Conservation (phyloP, 2,329 filamentous ascomycete genomes). For the Colletotrichum simmondsii region DNA sequence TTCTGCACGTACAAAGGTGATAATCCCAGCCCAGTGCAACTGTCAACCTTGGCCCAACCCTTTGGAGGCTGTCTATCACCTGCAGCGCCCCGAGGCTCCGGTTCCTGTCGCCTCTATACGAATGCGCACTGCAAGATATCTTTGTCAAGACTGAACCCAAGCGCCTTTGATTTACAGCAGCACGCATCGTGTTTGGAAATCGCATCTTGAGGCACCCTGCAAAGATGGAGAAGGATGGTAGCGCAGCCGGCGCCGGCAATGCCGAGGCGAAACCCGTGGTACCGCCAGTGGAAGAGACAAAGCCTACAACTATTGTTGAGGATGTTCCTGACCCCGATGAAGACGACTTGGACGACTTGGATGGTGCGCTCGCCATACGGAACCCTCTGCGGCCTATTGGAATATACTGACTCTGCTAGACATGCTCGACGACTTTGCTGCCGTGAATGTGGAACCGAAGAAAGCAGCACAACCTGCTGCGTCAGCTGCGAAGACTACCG, state of each 20-base stretch:
- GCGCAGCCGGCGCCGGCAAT: constrained; percentile 26
- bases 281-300: constrained; percentile 37
- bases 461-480: constrained; percentile 37
- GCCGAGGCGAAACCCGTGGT: constrained; percentile 33
- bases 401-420: constrained; percentile 63
- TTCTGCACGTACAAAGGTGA: constrained; percentile 30
- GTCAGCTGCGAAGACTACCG: not conserved
- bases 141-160: constrained; percentile 3
- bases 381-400: not conserved
- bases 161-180: not conserved
- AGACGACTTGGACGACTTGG: constrained; percentile 90
- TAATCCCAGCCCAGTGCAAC: constrained; percentile 28
- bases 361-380: constrained; percentile 68
- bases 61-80: not conserved
- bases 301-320: constrained; percentile 48
- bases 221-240: constrained; percentile 24
- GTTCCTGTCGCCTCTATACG: not conserved
- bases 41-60: not conserved
- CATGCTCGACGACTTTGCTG: constrained; percentile 90
- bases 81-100: constrained; percentile 10
- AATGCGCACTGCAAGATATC: not conserved
- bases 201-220: not conserved
- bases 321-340: constrained; percentile 90
- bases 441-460: constrained; percentile 67
- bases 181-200: not conserved